Evolutionary conservation across 257 asterid genomes (phyloP).

Genomic region (Scutellaria barbata): DNA sequence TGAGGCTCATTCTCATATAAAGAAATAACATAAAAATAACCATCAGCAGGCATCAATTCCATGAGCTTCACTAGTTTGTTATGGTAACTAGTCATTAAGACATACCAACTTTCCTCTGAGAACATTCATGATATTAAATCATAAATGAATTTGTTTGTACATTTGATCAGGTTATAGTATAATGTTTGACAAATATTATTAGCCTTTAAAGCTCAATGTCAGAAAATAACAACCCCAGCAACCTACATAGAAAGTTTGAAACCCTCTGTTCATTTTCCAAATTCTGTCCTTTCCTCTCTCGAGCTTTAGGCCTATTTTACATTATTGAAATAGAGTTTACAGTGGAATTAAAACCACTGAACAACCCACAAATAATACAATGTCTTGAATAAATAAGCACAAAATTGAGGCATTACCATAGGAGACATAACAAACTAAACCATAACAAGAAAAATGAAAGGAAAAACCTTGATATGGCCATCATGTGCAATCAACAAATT

Average conservation of each 20-base stretch:
- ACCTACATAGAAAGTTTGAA: constrained; percentile 20
- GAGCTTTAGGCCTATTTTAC: constrained; percentile 14
- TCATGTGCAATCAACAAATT: constrained; percentile 98
- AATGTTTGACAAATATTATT: constrained; percentile 15
- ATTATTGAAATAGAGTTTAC: background rate
- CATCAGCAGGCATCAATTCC: constrained; percentile 27
- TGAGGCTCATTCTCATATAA: constrained; percentile 17
- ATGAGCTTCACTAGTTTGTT: constrained; percentile 21
- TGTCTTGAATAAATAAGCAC: constrained; percentile 12
- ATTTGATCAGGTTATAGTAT: background rate
- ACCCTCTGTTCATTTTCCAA: constrained; percentile 6
- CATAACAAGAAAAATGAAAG: constrained; percentile 11
- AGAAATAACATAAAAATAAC: constrained; percentile 21
- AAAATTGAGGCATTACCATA: constrained; percentile 2
- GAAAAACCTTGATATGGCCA: constrained; percentile 92
- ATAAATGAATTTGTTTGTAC: constrained; percentile 7
- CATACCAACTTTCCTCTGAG: constrained; percentile 6
- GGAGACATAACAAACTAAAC: constrained; percentile 22
- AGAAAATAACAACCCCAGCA: constrained; percentile 13
- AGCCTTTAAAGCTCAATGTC: background rate
- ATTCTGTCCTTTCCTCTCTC: background rate
- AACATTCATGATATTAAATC: constrained; percentile 25
- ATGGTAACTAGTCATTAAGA: constrained; percentile 13
- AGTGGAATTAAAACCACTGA: constrained; percentile 22
- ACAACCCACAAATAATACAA: background rate